phyloP scores from a whole-genome alignment of 805 yeast genomes.

The Lipomyces kockii region DNA sequence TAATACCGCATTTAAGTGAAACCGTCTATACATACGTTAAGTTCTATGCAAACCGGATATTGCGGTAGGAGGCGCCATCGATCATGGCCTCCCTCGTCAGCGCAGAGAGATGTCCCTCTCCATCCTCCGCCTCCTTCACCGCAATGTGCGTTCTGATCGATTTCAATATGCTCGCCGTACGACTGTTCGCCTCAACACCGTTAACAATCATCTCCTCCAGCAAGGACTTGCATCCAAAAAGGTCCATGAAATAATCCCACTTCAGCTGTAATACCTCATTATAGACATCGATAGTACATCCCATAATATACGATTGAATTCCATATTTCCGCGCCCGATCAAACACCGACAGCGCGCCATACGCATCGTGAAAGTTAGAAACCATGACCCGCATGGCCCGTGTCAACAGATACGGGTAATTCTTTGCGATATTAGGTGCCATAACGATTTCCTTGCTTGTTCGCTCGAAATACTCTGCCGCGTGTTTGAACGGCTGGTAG shows the following conservation, averaged over 20 bases:
- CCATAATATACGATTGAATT: constrained; percentile 46
- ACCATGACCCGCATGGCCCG: constrained; percentile 30
- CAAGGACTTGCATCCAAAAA: constrained; percentile 45
- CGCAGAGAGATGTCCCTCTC: constrained; percentile 16
- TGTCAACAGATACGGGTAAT: constrained; percentile 29
- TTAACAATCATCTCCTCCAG: constrained; percentile 51
- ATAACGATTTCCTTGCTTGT: constrained; percentile 15
- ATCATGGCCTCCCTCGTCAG: constrained; percentile 22
- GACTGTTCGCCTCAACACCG: constrained; percentile 48
- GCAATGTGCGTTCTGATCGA: constrained; percentile 30
- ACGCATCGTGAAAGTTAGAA: constrained; percentile 24
- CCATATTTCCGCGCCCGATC: constrained; percentile 45
- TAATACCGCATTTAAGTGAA: not conserved
- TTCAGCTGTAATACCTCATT: constrained; percentile 46
- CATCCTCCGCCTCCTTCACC: not conserved
- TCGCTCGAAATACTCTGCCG: constrained; percentile 17
- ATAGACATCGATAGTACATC: constrained; percentile 50
- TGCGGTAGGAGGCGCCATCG: constrained; percentile 22
- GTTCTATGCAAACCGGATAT: constrained; percentile 15
- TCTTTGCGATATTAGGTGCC: constrained; percentile 21
- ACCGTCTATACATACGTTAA: not conserved
- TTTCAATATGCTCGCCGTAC: constrained; percentile 44
- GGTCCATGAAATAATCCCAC: constrained; percentile 50
- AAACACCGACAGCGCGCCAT: constrained; percentile 47
- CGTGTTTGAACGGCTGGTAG: constrained; percentile 28